Conservation (phyloP, 805 yeast species). For the Metschnikowia baotianmanensis region DNA sequence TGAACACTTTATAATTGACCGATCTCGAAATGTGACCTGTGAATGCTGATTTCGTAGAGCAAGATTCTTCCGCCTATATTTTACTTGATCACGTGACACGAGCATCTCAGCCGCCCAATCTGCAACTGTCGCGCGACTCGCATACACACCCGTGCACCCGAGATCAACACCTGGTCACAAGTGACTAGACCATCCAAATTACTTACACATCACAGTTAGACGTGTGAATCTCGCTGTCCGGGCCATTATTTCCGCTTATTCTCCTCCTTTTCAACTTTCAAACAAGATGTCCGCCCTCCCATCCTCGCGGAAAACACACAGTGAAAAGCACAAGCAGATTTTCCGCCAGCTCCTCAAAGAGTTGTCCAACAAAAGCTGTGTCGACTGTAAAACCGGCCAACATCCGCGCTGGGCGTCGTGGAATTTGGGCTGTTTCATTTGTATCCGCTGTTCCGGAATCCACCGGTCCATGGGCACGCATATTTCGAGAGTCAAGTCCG, state of each 20-base stretch:
- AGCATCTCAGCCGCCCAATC: too few species aligned
- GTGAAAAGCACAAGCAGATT: conserved; percentile 63
- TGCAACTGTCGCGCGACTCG: background rate
- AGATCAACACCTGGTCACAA: conserved; percentile 1
- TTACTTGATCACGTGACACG: too few species aligned
- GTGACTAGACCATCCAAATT: background rate
- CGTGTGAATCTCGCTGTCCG: too few species aligned
- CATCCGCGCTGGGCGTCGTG: conserved; percentile 99
- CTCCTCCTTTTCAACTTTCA: background rate
- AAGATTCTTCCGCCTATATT: too few species aligned
- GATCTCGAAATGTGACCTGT: too few species aligned
- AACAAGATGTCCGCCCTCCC: conserved; percentile 33
- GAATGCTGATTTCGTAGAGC: too few species aligned
- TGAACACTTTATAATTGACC: too few species aligned
- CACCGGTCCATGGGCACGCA: conserved; percentile 96
- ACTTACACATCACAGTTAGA: too few species aligned
- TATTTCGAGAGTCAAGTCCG: conserved; percentile 87
- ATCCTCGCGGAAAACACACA: conserved; percentile 43
- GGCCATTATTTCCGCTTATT: background rate
- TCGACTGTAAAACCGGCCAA: conserved; percentile 84
- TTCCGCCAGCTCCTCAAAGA: conserved; percentile 74
- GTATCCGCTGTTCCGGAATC: conserved; percentile 94
- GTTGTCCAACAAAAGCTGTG: conserved; percentile 74
- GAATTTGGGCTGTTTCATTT: conserved; percentile 89
- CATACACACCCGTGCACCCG: conserved; percentile 15